These are phyloP conservation scores for Pseudozyma sp. DNA, from an alignment of 1,284 basidiomycete genomes.

Conservation along the genomic window DNA sequence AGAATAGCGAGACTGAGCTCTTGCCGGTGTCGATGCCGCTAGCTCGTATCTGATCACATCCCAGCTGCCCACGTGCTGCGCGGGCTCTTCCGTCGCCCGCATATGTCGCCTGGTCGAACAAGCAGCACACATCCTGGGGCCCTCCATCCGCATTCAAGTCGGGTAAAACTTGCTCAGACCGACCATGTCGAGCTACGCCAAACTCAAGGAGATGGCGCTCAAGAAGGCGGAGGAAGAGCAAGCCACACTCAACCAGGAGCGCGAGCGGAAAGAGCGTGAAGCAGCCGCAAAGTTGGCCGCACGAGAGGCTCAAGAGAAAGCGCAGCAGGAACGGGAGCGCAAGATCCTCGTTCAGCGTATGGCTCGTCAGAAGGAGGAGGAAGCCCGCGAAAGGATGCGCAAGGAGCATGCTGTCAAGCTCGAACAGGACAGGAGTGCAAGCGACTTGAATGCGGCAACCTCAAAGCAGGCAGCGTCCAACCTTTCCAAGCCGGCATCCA, in stretches of 20 bases:
- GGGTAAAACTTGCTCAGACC: too few relatives aligned
- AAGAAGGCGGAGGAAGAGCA: slow-evolving; percentile 41
- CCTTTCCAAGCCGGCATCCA: background rate
- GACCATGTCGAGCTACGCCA: slow-evolving; percentile 45
- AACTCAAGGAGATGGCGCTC: slow-evolving; percentile 46
- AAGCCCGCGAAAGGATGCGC: slow-evolving; percentile 34
- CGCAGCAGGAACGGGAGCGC: slow-evolving; percentile 42
- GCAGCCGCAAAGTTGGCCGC: slow-evolving; percentile 41
- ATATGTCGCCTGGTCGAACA: background rate
- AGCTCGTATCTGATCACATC: slow-evolving; percentile 3
- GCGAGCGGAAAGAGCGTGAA: slow-evolving; percentile 35
- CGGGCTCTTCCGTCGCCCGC: slow-evolving; percentile 4
- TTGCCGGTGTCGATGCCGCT: slow-evolving; percentile 16
- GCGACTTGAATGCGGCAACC: slow-evolving; percentile 5
- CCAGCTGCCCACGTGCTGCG: slow-evolving; percentile 3
- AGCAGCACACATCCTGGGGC: background rate
- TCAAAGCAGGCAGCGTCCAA: background rate
- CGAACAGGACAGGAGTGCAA: slow-evolving; percentile 9
- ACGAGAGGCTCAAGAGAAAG: slow-evolving; percentile 33
- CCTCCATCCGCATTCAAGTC: too few relatives aligned
- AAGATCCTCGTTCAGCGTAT: slow-evolving; percentile 45
- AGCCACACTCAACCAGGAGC: slow-evolving; percentile 27
- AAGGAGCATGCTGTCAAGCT: slow-evolving; percentile 26
- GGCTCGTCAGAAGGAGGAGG: slow-evolving; percentile 42
- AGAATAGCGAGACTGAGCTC: background rate